These are phyloP conservation scores for Ilex asprella DNA, from an alignment of 257 asterid genomes.

Conservation along the genomic window DNA sequence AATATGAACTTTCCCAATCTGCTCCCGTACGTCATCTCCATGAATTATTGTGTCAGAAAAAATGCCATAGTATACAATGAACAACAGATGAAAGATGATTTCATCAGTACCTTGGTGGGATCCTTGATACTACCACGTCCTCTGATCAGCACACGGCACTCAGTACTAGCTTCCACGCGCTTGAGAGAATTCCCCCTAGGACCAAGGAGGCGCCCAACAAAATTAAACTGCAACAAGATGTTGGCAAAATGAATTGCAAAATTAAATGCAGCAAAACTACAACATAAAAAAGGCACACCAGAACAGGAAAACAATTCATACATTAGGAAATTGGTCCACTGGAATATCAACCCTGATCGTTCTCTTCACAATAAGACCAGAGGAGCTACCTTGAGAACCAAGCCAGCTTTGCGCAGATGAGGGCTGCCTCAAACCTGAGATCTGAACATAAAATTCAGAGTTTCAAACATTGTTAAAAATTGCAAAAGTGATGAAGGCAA, in stretches of 20 bases:
- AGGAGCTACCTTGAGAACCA: conserved; percentile 81
- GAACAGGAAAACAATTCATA: conserved; percentile 25
- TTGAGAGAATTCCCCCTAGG: conserved; percentile 99
- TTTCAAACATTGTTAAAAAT: too few species aligned
- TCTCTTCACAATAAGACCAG: conserved; percentile 84
- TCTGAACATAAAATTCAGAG: conserved; percentile 42
- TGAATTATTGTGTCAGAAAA: too few species aligned
- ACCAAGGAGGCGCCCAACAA: conserved; percentile 99
- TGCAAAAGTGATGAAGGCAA: too few species aligned
- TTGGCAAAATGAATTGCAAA: background rate
- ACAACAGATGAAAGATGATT: background rate
- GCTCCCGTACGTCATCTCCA: background rate
- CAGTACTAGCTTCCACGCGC: conserved; percentile 93
- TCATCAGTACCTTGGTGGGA: conserved; percentile 61
- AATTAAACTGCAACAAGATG: conserved; percentile 61
- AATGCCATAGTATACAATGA: background rate
- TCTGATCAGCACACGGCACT: conserved; percentile 92
- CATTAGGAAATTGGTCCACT: conserved; percentile 85
- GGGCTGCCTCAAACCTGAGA: conserved; percentile 69
- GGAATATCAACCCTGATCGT: conserved; percentile 92
- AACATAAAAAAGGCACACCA: background rate
- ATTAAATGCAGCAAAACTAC: background rate
- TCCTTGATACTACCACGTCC: conserved; percentile 99
- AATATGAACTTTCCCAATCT: background rate
- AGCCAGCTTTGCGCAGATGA: conserved; percentile 82